These are phyloP conservation scores for Penicillium sp. DNA, from an alignment of 2,329 filamentous ascomycete genomes.

Conservation along the genomic window DNA sequence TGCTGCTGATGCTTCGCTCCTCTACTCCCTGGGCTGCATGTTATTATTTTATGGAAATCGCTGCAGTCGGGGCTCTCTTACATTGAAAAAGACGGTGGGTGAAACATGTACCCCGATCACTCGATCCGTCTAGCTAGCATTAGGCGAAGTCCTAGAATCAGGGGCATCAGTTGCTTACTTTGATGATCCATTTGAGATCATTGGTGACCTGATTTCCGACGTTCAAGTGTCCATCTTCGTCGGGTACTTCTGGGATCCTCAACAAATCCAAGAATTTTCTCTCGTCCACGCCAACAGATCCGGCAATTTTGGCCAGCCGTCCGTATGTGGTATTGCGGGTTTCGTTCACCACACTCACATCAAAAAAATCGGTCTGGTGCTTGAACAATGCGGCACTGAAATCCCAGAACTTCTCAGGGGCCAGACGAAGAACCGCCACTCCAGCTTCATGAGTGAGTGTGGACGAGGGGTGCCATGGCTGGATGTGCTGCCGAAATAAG, in stretches of 20 bases:
- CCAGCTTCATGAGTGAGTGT: slow-evolving; percentile 73
- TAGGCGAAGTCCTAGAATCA: slow-evolving; percentile 9
- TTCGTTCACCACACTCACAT: slow-evolving; percentile 81
- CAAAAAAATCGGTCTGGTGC: slow-evolving; percentile 76
- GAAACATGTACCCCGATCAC: slow-evolving; percentile 84
- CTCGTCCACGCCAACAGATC: slow-evolving; percentile 66
- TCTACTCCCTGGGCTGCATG: slow-evolving; percentile 59
- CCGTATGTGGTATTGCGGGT: slow-evolving; percentile 80
- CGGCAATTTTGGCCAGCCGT: slow-evolving; percentile 73
- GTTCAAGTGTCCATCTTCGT: slow-evolving; percentile 69
- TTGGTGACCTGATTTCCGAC: slow-evolving; percentile 77
- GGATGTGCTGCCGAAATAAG: slow-evolving; percentile 87
- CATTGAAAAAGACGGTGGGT: slow-evolving; percentile 86
- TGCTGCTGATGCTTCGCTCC: slow-evolving; percentile 73
- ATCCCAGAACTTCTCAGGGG: slow-evolving; percentile 73
- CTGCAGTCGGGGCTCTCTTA: slow-evolving; percentile 20
- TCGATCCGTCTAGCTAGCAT: slow-evolving; percentile 54
- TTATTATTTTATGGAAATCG: slow-evolving; percentile 18
- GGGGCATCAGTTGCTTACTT: slow-evolving; percentile 50
- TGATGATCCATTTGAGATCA: slow-evolving; percentile 81
- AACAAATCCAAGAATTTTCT: slow-evolving; percentile 68
- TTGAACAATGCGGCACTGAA: slow-evolving; percentile 71
- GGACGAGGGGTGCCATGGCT: slow-evolving; percentile 91
- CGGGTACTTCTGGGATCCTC: slow-evolving; percentile 66
- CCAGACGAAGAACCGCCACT: slow-evolving; percentile 71